Conservation (phyloP, 192 early-diverging fungal genomes). For the Gamsiella multidivaricata region DNA sequence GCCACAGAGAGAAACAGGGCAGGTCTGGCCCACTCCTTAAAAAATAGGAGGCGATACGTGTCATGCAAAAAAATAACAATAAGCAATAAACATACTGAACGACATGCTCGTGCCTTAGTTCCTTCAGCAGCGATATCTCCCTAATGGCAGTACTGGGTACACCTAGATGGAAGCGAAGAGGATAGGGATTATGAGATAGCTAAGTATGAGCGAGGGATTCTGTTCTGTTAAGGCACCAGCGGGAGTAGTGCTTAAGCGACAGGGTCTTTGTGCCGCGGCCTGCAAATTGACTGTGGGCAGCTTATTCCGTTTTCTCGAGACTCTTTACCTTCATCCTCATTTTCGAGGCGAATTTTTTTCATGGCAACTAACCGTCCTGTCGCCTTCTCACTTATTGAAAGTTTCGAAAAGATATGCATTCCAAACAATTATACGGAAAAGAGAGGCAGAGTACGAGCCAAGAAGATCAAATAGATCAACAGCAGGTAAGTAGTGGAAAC, state of each 20-base stretch:
- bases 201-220: not conserved
- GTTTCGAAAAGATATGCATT: not conserved
- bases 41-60: not conserved
- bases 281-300: too few species aligned
- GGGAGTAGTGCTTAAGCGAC: too few species aligned
- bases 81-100: constrained; percentile 69
- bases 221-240: too few species aligned
- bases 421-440: not conserved
- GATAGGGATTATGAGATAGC: not conserved
- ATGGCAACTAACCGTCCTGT: constrained; percentile 72
- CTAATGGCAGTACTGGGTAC: constrained; percentile 88
- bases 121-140: constrained; percentile 89
- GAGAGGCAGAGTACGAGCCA: not conserved
- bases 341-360: constrained; percentile 78
- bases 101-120: constrained; percentile 87
- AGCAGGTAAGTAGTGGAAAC: not conserved
- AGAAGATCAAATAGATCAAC: not conserved
- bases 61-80: not conserved
- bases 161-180: not conserved
- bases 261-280: too few species aligned
- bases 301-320: constrained; percentile 33
- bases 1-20: not conserved
- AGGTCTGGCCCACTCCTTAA: too few species aligned
- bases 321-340: constrained; percentile 68
- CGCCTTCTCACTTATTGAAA: constrained; percentile 60